Base-by-base conservation (phyloP, 345 rosid species). In the Heritiera littoralis region DNA sequence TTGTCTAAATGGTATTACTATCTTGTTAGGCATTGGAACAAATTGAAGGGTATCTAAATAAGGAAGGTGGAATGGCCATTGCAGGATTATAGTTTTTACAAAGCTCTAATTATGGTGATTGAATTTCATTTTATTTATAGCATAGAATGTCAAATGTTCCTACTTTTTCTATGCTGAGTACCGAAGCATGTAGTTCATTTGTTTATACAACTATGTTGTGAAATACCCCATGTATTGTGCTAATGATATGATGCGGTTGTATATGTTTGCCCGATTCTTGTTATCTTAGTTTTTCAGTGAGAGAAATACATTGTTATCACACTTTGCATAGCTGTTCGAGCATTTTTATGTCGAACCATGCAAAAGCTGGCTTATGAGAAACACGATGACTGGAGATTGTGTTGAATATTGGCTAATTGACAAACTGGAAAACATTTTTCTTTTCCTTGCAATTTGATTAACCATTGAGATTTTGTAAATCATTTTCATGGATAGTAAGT, bases 1-100 rank as follows among this genome's bases (percentile, higher is more conserved):
- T 54, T 66, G 9, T 66, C 78, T 84, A 72, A 80, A 32, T 75
- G 48, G 15, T 52, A 18, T 58, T 52, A 20, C 0, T 41, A 23
- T 78, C 35, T 59, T 60, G 49, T 23, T 86, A 88, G 92, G 88
- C 93, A 46, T 85, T 89, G 74, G 89, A 90, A 77, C 83, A 90
- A 83, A 92, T 93, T 32, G 81, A 80, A 81, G 71, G 65, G 76
- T 86, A 74, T 78, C 81, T 95, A 28, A 70, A 75, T 74, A 80
- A 82, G 30, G 84, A 81, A 64, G 86, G 78, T 49, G 78, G 74
- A 61, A 61, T 83, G 80, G n/a, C 81, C 28, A 58, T 83, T 66
- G 55, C 51, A 41, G 77, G 78, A 66, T 80, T 80, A 9, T 76
- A 74, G 69, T 46, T 20, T 58, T 40, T 49, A 11, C 28, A 68